phyloP scores from a whole-genome alignment of 768 basidiomycete species.

The Collybia sp. region DNA sequence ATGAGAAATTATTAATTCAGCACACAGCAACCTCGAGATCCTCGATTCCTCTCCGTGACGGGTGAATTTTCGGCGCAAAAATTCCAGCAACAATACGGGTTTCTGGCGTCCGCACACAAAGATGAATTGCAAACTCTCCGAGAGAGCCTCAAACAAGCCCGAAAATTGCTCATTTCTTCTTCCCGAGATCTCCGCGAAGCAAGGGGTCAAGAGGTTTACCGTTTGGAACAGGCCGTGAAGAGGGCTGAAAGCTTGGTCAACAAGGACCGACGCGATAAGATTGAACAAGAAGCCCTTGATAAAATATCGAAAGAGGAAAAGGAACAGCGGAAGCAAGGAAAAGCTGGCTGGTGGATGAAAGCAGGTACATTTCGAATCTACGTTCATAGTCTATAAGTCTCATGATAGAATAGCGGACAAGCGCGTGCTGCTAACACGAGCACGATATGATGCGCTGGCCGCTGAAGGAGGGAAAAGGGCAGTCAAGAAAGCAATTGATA shows the following conservation, averaged over 20 bases:
- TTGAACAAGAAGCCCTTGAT: slow-evolving; percentile 66
- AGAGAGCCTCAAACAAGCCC: slow-evolving; percentile 63
- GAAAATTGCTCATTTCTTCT: slow-evolving; percentile 55
- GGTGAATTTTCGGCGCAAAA: slow-evolving; percentile 63
- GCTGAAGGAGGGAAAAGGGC: slow-evolving; percentile 73
- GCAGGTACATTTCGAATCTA: slow-evolving; percentile 43
- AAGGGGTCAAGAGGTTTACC: slow-evolving; percentile 61
- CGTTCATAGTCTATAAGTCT: slow-evolving; percentile 2
- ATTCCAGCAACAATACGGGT: slow-evolving; percentile 69
- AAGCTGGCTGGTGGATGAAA: slow-evolving; percentile 85
- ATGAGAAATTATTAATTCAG: slow-evolving; percentile 3
- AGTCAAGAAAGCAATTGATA: slow-evolving; percentile 85
- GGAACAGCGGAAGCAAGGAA: slow-evolving; percentile 69
- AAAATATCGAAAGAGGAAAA: slow-evolving; percentile 53
- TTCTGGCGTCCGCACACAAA: slow-evolving; percentile 62
- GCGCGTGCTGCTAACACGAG: slow-evolving; percentile 66
- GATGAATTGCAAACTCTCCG: slow-evolving; percentile 63
- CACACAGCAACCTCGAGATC: slow-evolving; percentile 73
- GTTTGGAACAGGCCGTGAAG: slow-evolving; percentile 72
- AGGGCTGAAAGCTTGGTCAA: slow-evolving; percentile 75
- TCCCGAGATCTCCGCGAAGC: slow-evolving; percentile 56
- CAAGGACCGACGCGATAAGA: slow-evolving; percentile 58
- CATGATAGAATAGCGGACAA: slow-evolving; percentile 56
- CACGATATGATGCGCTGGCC: slow-evolving; percentile 77
- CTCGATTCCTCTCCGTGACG: slow-evolving; percentile 73